Evolutionary conservation across 1,284 basidiomycete species (phyloP).

Genomic region (Ganoderma sinense): DNA sequence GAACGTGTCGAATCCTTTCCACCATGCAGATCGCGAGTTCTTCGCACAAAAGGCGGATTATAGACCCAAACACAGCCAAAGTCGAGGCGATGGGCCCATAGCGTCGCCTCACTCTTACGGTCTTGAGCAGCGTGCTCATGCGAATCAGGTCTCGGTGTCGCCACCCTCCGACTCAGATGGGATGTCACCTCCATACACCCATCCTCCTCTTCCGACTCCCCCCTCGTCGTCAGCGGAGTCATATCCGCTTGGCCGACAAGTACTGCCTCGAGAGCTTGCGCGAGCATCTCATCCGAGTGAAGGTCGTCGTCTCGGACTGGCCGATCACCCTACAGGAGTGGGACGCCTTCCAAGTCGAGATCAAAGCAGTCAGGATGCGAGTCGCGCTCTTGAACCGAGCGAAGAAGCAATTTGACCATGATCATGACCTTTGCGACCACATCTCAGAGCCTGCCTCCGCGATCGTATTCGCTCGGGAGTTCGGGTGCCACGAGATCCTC

Average conservation of each 20-base stretch:
- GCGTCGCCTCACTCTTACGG: neutral
- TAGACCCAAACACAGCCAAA: neutral
- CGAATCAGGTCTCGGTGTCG: neutral
- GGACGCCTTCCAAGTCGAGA: neutral
- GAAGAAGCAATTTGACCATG: neutral
- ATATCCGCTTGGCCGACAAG: constrained; percentile 4
- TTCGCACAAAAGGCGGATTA: neutral
- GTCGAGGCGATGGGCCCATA: neutral
- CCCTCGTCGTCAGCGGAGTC: neutral
- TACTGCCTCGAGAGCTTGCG: constrained; percentile 1
- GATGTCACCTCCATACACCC: neutral
- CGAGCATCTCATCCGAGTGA: constrained; percentile 5
- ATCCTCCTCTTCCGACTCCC: neutral
- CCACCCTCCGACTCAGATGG: neutral
- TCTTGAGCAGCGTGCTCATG: neutral
- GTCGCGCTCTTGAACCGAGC: neutral
- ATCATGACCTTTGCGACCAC: neutral
- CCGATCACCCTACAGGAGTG: neutral
- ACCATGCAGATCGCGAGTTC: neutral
- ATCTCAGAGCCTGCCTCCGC: neutral
- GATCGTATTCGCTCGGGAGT: neutral
- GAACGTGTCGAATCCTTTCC: neutral
- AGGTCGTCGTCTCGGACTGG: constrained; percentile 3
- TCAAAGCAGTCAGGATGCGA: neutral
- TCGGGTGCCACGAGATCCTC: neutral